phyloP scores from a whole-genome alignment of 192 early-diverging fungal species.

The Coemansia sp. region DNA sequence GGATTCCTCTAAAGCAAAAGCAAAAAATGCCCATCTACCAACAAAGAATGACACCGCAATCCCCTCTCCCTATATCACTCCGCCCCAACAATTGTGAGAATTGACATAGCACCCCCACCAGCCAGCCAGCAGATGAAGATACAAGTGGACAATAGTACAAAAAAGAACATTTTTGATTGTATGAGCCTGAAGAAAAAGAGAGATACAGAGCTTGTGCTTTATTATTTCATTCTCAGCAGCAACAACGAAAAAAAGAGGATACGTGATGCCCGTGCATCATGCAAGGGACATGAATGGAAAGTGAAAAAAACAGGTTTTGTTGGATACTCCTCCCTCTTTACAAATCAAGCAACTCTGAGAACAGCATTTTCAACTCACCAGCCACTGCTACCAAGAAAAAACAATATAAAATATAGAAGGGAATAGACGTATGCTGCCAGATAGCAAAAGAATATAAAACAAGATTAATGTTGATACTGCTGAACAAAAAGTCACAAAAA shows the following conservation, averaged over 20 bases:
- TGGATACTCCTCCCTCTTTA: background rate
- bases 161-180: background rate
- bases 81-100: background rate
- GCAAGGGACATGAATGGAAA: background rate
- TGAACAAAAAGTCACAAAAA: too few species aligned
- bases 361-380: background rate
- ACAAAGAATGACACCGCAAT: background rate
- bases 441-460: background rate
- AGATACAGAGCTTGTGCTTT: background rate
- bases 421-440: background rate
- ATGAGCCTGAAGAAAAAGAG: background rate
- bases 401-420: background rate
- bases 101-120: background rate
- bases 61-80: background rate
- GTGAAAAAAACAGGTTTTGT: background rate
- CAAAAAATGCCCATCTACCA: too few species aligned
- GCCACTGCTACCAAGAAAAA: background rate
- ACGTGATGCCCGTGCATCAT: background rate
- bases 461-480: too few species aligned
- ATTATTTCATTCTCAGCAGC: background rate
- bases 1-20: background rate
- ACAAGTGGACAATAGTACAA: background rate
- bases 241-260: background rate
- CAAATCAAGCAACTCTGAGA: slow-evolving; percentile 3
- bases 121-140: background rate